Evolutionary conservation across 805 yeast genomes (phyloP), one percentile per base, ranked within the genome.

Genomic region (Cyberlindnera maritima): DNA sequence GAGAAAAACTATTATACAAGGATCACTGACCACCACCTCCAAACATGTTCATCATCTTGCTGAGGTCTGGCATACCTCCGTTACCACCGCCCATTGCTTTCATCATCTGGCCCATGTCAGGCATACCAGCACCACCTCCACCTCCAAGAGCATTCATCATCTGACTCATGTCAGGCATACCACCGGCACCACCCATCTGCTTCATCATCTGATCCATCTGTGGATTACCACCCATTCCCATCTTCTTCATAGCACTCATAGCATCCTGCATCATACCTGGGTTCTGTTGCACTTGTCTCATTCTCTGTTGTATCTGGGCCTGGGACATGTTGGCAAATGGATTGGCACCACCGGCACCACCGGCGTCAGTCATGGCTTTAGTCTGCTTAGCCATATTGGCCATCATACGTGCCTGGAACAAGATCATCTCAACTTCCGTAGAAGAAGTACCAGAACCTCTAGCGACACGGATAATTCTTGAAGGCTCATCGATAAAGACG

Each of bases 391-490:
- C 97, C 94, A 92, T 88, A 44, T 83, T 76, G 0, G 96, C 89
- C 96, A 94, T 90, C 85, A 89, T 86, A 65, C 86, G 80, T 65
- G 88, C 96, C 69, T 94, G 98, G 70, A 83, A 75, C 52, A 92
- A 72, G 28, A 92, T 88, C 78, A 90, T 88, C 65, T 92, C 97
- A 25, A 92, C 96, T 56, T 92, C 98, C 7, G 88, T 80, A 0
- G 86, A 96, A 2, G 94, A 72, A 20, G 97, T 88, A 19, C 98
- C 99, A 3, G 96, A 83, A 9, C 99, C 99, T 55, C 88, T 77
- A 0, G 98, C 98, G 5, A 92, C 92, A 58, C 99, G 77, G 4
- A 90, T 79, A 42, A 92, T 80, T 65, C 99, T 79, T 39, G 83
- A 75, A 6, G 98, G 98, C 66, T 91, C 82, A 43, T 83, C 81